Base-by-base conservation (phyloP, 1,139 yeast genomes). In the Taphrina wiesneri region DNA sequence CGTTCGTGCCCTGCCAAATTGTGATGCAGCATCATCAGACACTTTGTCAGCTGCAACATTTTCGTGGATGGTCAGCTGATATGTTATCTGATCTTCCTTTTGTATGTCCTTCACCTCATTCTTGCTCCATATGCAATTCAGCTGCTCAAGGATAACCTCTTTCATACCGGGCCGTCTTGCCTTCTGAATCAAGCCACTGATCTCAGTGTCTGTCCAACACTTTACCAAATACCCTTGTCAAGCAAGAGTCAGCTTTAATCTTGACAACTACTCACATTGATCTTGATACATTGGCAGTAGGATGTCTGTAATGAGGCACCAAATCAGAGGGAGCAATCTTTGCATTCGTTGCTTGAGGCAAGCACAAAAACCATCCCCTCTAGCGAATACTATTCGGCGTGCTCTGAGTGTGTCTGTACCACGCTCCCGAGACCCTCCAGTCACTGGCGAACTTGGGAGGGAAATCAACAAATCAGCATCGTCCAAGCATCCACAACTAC, bases 381-480 rank as follows among this genome's bases (percentile, higher is more conserved):
- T 7, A 13, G 13, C 19, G 3, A 39, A n/a, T 7, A 11, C 15
- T 19, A 3, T 6, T n/a, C 7, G 19, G n/a, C 43, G 43, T 13
- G 19, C 43, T 9, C 43, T 39, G 43, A 39, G 19, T n/a, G 43
- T 39, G 19, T 39, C 43, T 39, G 43, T 19, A 39, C 1, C 17
- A 2, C 17, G 17, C 43, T 13, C 28, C 3, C 25, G 11, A n/a
- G 34, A 26, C 2, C 56, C 45, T 11, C 41, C 41, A 11, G 45
- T 11, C 11, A 52, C 56, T 11, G 56, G 56, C 1, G 56, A 34
- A 17, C 45, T 32, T n/a, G 56, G 56, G 7, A 32, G 59, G 21
- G 59, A 54, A 11, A 54, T 54, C 46, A 32, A 30, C 43, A 57
- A 32, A 23, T 45, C 63, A 2, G 63, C 63, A 13, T 57, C 63